A percentile compares a stretch with the other conserved stretches of the same genome.
These are phyloP conservation scores for Carex arenaria DNA, from an alignment of 202 grass and related monocot genomes.

Conservation along the genomic window DNA sequence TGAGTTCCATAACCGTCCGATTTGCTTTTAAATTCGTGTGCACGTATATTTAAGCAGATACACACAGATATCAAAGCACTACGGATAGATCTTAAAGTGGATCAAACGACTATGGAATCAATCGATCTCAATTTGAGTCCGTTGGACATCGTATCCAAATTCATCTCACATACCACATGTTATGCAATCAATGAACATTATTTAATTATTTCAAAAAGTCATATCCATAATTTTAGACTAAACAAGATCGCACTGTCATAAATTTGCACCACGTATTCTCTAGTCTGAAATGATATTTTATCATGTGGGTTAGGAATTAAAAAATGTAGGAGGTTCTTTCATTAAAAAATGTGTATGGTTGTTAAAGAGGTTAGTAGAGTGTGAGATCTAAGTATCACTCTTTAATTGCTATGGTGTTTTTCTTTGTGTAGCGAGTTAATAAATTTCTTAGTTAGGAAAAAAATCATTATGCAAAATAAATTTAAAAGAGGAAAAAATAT, in stretches of 20 bases:
- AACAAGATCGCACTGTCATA: neutral
- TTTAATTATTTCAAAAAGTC: neutral
- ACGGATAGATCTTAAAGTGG: no score
- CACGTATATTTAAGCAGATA: no score
- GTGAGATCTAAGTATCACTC: neutral
- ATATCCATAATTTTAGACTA: neutral
- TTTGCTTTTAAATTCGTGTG: no score
- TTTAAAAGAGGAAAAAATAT: neutral
- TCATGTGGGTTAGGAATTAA: neutral
- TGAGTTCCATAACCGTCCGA: no score
- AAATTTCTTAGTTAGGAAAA: neutral
- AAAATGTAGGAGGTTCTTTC: neutral
- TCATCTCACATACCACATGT: neutral
- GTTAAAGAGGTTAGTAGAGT: neutral
- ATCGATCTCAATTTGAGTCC: no score
- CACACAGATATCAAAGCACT: no score
- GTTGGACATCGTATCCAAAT: no score
- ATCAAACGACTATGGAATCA: no score
- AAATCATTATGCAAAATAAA: neutral
- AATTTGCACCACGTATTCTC: neutral
- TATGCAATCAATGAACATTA: neutral
- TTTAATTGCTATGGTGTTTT: neutral
- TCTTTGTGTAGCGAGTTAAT: conserved; percentile 3
- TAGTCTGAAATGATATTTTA: neutral
- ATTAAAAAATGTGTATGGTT: conserved; percentile 19